These are phyloP conservation scores for Psidium friedrichsthalianum DNA, from an alignment of 345 rosid species.

Conservation along the genomic window DNA sequence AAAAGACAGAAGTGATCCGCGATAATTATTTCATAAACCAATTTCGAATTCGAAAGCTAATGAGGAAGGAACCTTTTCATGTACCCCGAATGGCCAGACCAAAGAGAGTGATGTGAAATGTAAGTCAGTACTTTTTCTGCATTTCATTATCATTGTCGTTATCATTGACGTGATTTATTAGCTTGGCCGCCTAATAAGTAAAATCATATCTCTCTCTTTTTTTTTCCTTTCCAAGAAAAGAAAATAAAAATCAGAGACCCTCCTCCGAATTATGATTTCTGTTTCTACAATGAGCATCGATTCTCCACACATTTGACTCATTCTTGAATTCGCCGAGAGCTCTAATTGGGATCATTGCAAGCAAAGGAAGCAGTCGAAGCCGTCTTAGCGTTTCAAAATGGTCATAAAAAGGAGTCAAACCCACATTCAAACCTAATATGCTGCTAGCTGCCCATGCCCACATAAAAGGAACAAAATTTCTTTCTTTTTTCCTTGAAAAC, in stretches of 20 bases:
- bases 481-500: fast-evolving
- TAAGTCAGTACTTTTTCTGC: not conserved
- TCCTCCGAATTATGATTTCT: not conserved
- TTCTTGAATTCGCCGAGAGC: not conserved
- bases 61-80: not conserved
- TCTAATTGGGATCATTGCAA: not conserved
- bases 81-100: not conserved
- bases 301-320: not conserved
- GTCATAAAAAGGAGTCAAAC: not conserved
- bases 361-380: not conserved
- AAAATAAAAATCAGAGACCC: not conserved
- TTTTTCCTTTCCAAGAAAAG: too few species aligned
- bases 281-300: fast-evolving
- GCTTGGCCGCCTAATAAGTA: not conserved
- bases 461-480: not conserved
- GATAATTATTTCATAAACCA: not conserved
- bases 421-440: not conserved
- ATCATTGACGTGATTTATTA: not conserved
- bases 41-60: not conserved
- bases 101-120: not conserved
- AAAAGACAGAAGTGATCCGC: not conserved
- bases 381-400: not conserved
- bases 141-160: not conserved
- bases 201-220: not conserved
- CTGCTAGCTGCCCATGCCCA: not conserved